Conservation (phyloP, 805 yeast genomes). For the Suhomyces prunicola region DNA sequence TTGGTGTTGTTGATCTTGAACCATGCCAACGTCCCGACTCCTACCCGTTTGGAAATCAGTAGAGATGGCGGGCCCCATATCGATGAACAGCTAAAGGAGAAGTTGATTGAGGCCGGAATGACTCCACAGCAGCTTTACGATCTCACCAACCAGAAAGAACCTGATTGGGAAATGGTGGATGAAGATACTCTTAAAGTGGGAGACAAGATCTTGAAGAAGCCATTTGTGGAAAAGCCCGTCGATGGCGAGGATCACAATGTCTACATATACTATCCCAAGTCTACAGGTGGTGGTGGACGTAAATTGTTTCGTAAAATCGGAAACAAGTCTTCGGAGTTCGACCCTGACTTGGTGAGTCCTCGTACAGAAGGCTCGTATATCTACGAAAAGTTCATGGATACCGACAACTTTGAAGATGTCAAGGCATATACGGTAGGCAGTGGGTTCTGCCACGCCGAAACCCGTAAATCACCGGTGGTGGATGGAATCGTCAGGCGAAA, state of each 20-base stretch:
- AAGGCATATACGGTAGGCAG: constrained; percentile 97
- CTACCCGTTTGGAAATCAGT: constrained; percentile 80
- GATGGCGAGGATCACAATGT: constrained; percentile 99
- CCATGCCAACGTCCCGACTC: constrained; percentile 84
- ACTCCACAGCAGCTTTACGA: constrained; percentile 46
- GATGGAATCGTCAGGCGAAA: constrained; percentile 97
- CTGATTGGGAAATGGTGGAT: constrained; percentile 83
- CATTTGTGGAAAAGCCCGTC: constrained; percentile 97
- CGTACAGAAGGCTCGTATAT: constrained; percentile 89
- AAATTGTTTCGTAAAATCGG: constrained; percentile 93
- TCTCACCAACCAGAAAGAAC: constrained; percentile 69
- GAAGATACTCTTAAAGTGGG: constrained; percentile 71
- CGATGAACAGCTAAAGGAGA: constrained; percentile 47
- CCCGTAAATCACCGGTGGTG: constrained; percentile 98
- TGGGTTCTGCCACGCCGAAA: constrained; percentile 92
- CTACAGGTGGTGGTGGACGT: constrained; percentile 97
- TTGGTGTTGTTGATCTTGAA: constrained; percentile 76
- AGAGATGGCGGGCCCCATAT: constrained; percentile 96
- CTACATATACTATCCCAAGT: constrained; percentile 81
- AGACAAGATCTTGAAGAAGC: constrained; percentile 72
- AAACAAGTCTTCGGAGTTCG: constrained; percentile 94
- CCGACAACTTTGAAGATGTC: constrained; percentile 97
- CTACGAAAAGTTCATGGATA: constrained; percentile 94
- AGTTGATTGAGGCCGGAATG: constrained; percentile 46
- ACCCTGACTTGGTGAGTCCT: constrained; percentile 68